These are phyloP conservation scores for Penicillium alfredii DNA, from an alignment of 495 filamentous ascomycete species.

Conservation along the genomic window DNA sequence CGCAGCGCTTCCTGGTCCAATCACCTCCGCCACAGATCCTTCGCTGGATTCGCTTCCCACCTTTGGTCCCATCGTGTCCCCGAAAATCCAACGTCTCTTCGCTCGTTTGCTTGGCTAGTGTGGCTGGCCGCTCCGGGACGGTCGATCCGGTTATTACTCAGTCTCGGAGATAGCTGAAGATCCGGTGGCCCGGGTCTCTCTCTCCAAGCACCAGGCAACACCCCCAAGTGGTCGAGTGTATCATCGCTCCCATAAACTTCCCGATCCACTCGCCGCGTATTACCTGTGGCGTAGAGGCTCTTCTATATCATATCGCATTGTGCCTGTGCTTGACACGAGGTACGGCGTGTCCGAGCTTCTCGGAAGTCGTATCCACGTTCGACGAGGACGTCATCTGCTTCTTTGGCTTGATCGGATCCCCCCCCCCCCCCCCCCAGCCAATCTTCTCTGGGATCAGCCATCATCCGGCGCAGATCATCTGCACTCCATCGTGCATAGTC, in stretches of 20 bases:
- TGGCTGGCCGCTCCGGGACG: too few relatives aligned
- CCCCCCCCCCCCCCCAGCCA: conserved; percentile 26
- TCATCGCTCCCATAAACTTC: conserved; percentile 16
- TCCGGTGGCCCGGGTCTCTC: conserved; percentile 3
- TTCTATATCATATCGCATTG: too few relatives aligned
- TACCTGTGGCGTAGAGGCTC: conserved; percentile 3
- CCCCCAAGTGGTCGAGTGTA: conserved; percentile 10
- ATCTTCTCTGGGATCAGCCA: conserved; percentile 16
- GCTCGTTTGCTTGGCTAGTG: too few relatives aligned
- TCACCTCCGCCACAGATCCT: conserved; percentile 9
- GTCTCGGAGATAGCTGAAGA: conserved; percentile 9
- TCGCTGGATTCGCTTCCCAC: conserved; percentile 8
- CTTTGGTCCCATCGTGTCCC: conserved; percentile 9
- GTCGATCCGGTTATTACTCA: too few relatives aligned
- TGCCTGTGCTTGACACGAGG: too few relatives aligned
- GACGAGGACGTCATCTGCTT: conserved; percentile 37
- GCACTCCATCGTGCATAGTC: conserved; percentile 48
- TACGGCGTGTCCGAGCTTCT: conserved; percentile 21
- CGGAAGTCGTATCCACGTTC: conserved; percentile 28
- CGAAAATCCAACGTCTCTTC: conserved; percentile 21
- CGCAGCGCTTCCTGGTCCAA: conserved; percentile 25
- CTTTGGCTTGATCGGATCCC: conserved; percentile 25
- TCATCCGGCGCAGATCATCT: conserved; percentile 49
- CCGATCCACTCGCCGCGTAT: conserved; percentile 12
- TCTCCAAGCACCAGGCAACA: conserved; percentile 10